phyloP scores from a whole-genome alignment of 257 asterid genomes.

The Rhazya stricta region DNA sequence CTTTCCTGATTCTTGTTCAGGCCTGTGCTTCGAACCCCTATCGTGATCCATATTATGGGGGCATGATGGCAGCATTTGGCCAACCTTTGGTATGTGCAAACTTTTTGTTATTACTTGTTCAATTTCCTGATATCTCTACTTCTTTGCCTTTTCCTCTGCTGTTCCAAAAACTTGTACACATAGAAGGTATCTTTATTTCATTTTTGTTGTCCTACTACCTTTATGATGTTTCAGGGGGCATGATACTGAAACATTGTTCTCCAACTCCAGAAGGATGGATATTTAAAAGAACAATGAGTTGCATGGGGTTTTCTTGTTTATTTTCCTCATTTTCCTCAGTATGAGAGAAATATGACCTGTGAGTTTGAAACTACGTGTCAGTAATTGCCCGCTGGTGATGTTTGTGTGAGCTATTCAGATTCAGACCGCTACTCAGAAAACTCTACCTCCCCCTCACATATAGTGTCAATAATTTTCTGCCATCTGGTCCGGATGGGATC shows the following conservation, averaged over 20 bases:
- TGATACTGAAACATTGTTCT: not conserved
- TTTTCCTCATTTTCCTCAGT: not conserved
- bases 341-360: not conserved
- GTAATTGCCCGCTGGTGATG: not conserved
- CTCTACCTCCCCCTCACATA: not conserved
- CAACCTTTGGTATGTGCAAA: conserved; percentile 63
- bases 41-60: conserved; percentile 56
- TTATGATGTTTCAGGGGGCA: not conserved
- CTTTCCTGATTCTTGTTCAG: conserved; percentile 29
- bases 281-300: not conserved
- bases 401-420: not conserved
- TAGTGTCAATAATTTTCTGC: not conserved
- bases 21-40: conserved; percentile 56
- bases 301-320: not conserved
- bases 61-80: conserved; percentile 72
- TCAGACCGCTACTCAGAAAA: not conserved
- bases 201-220: not conserved
- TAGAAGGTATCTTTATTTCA: not conserved
- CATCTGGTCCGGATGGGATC: not conserved
- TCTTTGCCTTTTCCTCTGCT: not conserved
- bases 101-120: not conserved
- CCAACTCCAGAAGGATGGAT: not conserved
- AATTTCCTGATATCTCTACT: not conserved
- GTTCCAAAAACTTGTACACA: not conserved
- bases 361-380: not conserved